Base-by-base conservation (phyloP, 768 basidiomycete genomes). In the Suillus americanus region DNA sequence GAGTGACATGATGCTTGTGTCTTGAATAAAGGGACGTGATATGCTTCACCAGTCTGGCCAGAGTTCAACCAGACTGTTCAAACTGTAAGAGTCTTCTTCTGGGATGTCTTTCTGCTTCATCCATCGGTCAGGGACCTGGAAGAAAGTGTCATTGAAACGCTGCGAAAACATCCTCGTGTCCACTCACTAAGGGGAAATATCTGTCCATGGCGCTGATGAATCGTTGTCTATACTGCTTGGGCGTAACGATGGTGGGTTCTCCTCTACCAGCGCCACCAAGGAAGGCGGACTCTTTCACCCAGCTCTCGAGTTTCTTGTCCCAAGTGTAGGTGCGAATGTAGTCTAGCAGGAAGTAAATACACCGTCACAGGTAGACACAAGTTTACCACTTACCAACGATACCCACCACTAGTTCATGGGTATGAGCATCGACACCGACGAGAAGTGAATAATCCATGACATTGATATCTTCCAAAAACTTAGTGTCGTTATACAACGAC, bases 381-480 rank as follows among this genome's bases (percentile, higher is more conserved):
- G 43, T 33, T 20, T 25, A 33, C n/a, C 7, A 81, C 95, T 72
- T 78, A 91, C 97, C 97, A 62, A 99, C 95, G 45, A 99, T 98
- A 25, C 97, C 97, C 51, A 97, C 85, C 13, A 97, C 94, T n/a
- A 99, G 81, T 74, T 99, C 95, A 62, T 93, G 90, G 65, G 87
- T 91, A 63, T 84, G 81, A 69, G 88, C 87, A 75, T 98, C 97
- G n/a, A 99, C 91, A 7, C 96, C 97, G 57, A 95, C 95, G 30
- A 99, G 91, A 35, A 99, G 78, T 3, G 95, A 97, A 75, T 99
- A 99, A 77, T 99, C 97, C 92, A 95, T 96, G 60, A 98, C 94
- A 72, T 97, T 96, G 63, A 96, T 89, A 67, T 95, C 92, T 16
- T 92, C 90, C 57, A 99, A 77, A 77, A 99, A 99, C 68, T 92